Conservation (phyloP, 2,329 filamentous ascomycete genomes). For the Boeremia lycopersici region DNA sequence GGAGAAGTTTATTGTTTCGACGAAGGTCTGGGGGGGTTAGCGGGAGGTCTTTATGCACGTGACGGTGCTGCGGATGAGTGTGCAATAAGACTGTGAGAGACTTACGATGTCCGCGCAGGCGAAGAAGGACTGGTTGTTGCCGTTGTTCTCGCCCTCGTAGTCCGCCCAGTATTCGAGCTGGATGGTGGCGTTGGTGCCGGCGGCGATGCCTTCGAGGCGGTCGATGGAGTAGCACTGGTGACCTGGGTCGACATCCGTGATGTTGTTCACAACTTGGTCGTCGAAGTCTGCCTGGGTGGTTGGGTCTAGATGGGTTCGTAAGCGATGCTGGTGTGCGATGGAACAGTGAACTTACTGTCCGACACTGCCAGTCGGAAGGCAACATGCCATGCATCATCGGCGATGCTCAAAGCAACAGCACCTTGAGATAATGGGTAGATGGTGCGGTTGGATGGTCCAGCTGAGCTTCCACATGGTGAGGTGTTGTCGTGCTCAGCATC, state of each 20-base stretch:
- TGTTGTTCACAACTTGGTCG: conserved; percentile 40
- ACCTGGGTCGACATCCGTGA: conserved; percentile 51
- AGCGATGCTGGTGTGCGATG: neutral
- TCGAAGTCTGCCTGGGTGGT: conserved; percentile 49
- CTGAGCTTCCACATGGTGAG: conserved; percentile 62
- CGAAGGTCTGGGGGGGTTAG: conserved; percentile 41
- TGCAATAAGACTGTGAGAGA: neutral
- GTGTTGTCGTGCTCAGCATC: conserved; percentile 60
- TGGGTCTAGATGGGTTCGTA: conserved; percentile 36
- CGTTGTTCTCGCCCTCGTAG: conserved; percentile 49
- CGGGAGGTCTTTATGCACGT: neutral
- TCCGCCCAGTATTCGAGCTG: conserved; percentile 54
- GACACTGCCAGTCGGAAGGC: conserved; percentile 61
- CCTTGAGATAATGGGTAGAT: conserved; percentile 64
- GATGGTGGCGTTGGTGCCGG: conserved; percentile 54
- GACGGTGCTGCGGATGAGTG: neutral
- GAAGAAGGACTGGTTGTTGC: conserved; percentile 51
- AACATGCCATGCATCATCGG: conserved; percentile 63
- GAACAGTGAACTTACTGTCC: conserved; percentile 49
- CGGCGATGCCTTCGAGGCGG: conserved; percentile 37
- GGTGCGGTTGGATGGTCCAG: conserved; percentile 57
- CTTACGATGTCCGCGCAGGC: conserved; percentile 54
- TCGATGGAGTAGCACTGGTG: conserved; percentile 55
- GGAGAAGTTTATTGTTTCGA: conserved; percentile 49
- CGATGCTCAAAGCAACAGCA: conserved; percentile 61